Percentiles rank a stretch among this genome's conserved stretches.
Conservation (phyloP, 495 filamentous ascomycete species). For the Penicillium cosmopolitanum region DNA sequence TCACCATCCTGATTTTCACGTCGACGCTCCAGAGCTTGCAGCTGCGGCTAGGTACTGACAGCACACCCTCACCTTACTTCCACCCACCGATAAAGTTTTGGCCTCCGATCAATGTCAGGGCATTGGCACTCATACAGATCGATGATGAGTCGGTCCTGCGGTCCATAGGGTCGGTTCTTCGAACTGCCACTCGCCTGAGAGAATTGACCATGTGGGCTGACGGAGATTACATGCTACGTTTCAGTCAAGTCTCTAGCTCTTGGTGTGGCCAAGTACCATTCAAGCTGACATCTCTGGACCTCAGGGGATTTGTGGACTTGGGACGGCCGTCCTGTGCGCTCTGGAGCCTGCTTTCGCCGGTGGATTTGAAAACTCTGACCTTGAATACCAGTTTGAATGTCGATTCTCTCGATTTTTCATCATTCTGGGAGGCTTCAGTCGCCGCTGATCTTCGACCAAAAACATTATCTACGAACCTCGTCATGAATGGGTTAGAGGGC, state of each 20-base stretch:
- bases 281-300: background rate
- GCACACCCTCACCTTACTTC: background rate
- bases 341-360: background rate
- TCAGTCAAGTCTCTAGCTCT: background rate
- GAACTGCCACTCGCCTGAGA: background rate
- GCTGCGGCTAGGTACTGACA: background rate
- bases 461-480: background rate
- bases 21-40: background rate
- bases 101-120: background rate
- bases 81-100: background rate
- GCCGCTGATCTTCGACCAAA: background rate
- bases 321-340: background rate
- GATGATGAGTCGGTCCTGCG: background rate
- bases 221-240: background rate
- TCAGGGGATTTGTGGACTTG: background rate
- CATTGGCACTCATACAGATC: background rate
- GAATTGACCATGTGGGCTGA: conserved; percentile 1
- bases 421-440: background rate
- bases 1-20: background rate
- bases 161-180: background rate
- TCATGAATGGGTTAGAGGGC: background rate
- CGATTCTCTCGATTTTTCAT: background rate
- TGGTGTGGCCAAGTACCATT: background rate
- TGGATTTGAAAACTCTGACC: background rate
- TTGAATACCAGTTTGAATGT: background rate